Evolutionary conservation across 148 eudicot genomes (phyloP), one percentile per base, ranked within the genome.

Genomic region (Rhododendron molle): DNA sequence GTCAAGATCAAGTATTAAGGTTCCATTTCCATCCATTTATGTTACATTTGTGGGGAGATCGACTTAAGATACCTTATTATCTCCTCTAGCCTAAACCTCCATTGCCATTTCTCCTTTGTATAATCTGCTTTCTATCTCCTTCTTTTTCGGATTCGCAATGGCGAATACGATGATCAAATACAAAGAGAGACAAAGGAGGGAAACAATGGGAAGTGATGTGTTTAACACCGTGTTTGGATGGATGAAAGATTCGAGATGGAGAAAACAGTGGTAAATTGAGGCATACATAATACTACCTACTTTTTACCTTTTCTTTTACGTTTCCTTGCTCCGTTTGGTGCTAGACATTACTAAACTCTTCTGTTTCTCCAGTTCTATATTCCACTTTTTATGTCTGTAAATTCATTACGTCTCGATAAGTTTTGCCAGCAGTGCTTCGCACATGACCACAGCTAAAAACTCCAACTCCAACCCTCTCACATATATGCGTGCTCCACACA

Each of bases 231-330:
- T 74, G 74, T 26, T 73, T 34, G 56, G 23, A 52, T 23, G 46
- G 81, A n/a, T 87, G 18, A 79, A 49, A 80, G 82, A 65, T 49
- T 87, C 83, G 34, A 36, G 40, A 67, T 81, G 89, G 89, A 84
- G 84, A 84, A 84, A 81, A 54, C 81, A 87, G 58, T 84, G 89
- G 86, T 84, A 87, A 76, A 14, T 12, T 40, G 62, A 23, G 30
- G 7, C 76, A 38, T 46, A 7, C 28, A 23, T n/a, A 9, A n/a
- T 38, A 34, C 49, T 76, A 38, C 50, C n/a, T 12, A n/a, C 28
- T 46, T 28, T 50, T 80, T 71, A 8, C 56, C 21, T n/a, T 60
- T 43, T 32, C n/a, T 40, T 62, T 46, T 5, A 10, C 46, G 15
- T 15, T 36, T 74, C 43, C 21, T 36, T 74, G 26, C 21, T 21